phyloP scores from a whole-genome alignment of 441 rosid genomes.

The Euphorbia celastroides region DNA sequence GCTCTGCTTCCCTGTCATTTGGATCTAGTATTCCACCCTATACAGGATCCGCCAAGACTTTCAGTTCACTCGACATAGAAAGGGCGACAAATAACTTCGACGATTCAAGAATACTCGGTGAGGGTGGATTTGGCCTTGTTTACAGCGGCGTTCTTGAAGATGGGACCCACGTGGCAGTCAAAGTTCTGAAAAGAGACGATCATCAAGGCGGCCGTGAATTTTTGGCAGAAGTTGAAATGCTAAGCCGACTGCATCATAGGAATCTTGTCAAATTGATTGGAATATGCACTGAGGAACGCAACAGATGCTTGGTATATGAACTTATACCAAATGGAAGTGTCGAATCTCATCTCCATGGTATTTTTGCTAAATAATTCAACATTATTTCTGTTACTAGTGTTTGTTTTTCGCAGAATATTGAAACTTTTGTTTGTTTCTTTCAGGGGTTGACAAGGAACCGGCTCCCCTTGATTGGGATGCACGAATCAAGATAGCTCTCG shows the following conservation, averaged over 20 bases:
- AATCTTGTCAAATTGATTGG: slow-evolving; percentile 90
- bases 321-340: slow-evolving; percentile 96
- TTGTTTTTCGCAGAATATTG: slow-evolving; percentile 9
- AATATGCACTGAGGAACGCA: slow-evolving; percentile 82
- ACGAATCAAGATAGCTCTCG: slow-evolving; percentile 85
- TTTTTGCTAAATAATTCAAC: slow-evolving; percentile 8
- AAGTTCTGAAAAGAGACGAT: slow-evolving; percentile 90
- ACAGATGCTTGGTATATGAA: slow-evolving; percentile 86
- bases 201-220: slow-evolving; percentile 91
- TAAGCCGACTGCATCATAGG: slow-evolving; percentile 96
- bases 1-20: slow-evolving; percentile 74
- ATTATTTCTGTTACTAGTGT: neutral
- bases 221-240: slow-evolving; percentile 97
- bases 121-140: slow-evolving; percentile 94
- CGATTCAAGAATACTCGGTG: slow-evolving; percentile 70
- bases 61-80: slow-evolving; percentile 59
- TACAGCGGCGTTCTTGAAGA: slow-evolving; percentile 80
- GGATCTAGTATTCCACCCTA: slow-evolving; percentile 79
- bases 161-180: slow-evolving; percentile 81
- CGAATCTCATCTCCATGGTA: slow-evolving; percentile 95
- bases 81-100: slow-evolving; percentile 77
- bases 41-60: slow-evolving; percentile 86
- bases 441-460: slow-evolving; percentile 70
- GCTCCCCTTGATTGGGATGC: slow-evolving; percentile 83
- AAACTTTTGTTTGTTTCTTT: slow-evolving; percentile 1